A percentile compares a stretch with the other conserved stretches of the same genome.
Conservation (phyloP, 2,329 filamentous ascomycete genomes). For the Colletotrichum karsti region DNA sequence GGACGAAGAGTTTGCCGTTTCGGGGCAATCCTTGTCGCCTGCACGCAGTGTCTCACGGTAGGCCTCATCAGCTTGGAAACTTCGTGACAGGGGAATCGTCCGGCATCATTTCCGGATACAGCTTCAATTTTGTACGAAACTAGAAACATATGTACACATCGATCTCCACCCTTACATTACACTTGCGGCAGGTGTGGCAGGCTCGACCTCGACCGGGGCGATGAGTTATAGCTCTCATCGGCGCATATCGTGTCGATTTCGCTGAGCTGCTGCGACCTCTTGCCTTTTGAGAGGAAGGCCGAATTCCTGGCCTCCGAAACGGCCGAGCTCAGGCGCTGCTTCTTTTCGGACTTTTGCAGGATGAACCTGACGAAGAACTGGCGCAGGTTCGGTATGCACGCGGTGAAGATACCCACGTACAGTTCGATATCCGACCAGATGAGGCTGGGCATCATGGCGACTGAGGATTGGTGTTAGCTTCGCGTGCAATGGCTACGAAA, state of each 20-base stretch:
- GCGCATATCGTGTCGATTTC: not conserved
- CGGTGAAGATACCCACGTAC: conserved; percentile 10
- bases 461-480: not conserved
- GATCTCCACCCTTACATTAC: not conserved
- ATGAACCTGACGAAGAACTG: conserved; percentile 24
- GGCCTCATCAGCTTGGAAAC: not conserved
- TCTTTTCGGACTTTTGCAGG: conserved; percentile 10
- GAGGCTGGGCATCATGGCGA: conserved; percentile 14
- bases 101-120: not conserved
- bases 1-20: not conserved
- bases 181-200: not conserved
- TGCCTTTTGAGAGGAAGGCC: not conserved
- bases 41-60: too few relatives aligned
- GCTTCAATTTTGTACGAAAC: not conserved
- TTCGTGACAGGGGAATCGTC: not conserved
- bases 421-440: conserved; percentile 18
- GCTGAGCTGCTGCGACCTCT: not conserved
- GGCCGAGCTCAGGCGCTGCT: conserved; percentile 2
- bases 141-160: not conserved
- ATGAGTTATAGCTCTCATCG: not conserved
- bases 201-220: not conserved
- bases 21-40: not conserved
- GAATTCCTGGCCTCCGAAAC: not conserved
- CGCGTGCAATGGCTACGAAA: rapidly evolving
- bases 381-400: conserved; percentile 21